phyloP scores from a whole-genome alignment of 2,329 filamentous ascomycete species.

The Trichoderma sp. region DNA sequence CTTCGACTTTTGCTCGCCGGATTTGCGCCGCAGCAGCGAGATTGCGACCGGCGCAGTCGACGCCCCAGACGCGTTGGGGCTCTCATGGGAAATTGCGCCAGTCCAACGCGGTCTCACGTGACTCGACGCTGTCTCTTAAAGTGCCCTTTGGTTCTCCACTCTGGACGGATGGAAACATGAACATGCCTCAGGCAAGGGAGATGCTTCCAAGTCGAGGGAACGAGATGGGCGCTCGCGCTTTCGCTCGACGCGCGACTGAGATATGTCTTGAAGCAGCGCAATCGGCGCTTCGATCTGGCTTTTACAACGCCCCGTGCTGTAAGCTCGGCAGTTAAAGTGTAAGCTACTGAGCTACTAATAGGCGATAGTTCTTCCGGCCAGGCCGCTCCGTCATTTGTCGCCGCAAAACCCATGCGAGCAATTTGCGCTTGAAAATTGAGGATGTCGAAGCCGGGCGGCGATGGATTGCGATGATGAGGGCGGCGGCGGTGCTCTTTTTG shows the following conservation, averaged over 20 bases:
- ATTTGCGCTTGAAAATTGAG: background rate
- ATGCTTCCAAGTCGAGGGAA: background rate
- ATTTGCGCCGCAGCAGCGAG: background rate
- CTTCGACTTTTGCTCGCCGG: background rate
- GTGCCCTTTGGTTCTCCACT: slow-evolving; percentile 1
- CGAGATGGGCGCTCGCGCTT: background rate
- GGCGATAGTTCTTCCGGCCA: slow-evolving; percentile 9
- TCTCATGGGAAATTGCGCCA: slow-evolving; percentile 10
- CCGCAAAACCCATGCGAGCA: slow-evolving; percentile 2
- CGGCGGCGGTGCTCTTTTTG: background rate
- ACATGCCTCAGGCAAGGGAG: slow-evolving; percentile 1
- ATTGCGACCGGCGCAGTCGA: background rate
- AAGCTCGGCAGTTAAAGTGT: slow-evolving; percentile 15
- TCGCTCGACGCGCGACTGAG: background rate
- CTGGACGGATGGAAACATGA: background rate
- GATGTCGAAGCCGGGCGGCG: background rate
- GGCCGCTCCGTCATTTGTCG: background rate
- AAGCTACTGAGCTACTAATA: slow-evolving; percentile 17
- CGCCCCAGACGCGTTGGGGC: slow-evolving; percentile 10
- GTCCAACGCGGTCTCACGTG: slow-evolving; percentile 18
- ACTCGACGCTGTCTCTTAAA: background rate
- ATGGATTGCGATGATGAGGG: background rate
- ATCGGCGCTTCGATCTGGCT: background rate
- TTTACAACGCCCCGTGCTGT: background rate
- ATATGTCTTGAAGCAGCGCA: background rate